Conservation (phyloP, 192 early-diverging fungal species). For the Podochytrium sp. region DNA sequence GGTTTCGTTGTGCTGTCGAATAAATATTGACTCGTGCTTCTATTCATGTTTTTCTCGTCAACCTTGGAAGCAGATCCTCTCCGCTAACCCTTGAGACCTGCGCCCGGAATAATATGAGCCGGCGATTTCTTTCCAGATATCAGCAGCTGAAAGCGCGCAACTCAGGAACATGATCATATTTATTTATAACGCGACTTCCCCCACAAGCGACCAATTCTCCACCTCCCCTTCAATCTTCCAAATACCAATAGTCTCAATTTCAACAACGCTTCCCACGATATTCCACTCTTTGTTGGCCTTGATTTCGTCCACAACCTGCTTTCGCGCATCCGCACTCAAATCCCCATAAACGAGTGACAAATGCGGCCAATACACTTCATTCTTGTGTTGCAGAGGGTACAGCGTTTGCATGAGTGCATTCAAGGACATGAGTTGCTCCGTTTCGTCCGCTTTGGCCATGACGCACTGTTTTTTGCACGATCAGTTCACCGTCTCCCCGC, state of each 20-base stretch:
- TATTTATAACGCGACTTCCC: neutral
- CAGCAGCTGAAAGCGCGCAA: too few species aligned
- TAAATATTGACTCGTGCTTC: too few species aligned
- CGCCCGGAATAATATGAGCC: too few species aligned
- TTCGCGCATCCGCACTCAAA: slow-evolving; percentile 13
- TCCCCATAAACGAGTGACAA: slow-evolving; percentile 43
- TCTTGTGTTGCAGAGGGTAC: neutral
- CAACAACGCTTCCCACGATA: neutral
- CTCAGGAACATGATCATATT: too few species aligned
- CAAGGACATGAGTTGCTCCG: slow-evolving; percentile 12
- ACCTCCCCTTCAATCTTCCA: slow-evolving; percentile 19
- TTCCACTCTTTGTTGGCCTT: slow-evolving; percentile 10
- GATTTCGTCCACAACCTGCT: slow-evolving; percentile 16
- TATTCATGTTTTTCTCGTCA: too few species aligned
- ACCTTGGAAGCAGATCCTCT: too few species aligned
- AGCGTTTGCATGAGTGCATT: slow-evolving; percentile 4
- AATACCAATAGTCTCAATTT: neutral
- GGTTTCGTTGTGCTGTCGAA: too few species aligned
- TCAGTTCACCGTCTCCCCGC: neutral
- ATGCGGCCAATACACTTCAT: slow-evolving; percentile 42
- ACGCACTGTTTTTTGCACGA: slow-evolving; percentile 22
- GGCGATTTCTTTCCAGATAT: too few species aligned
- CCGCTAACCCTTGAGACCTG: too few species aligned
- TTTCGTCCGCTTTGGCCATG: slow-evolving; percentile 36
- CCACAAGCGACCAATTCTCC: slow-evolving; percentile 2